phyloP scores from a whole-genome alignment of 2,329 filamentous ascomycete genomes.

The Aspergillus fructus region DNA sequence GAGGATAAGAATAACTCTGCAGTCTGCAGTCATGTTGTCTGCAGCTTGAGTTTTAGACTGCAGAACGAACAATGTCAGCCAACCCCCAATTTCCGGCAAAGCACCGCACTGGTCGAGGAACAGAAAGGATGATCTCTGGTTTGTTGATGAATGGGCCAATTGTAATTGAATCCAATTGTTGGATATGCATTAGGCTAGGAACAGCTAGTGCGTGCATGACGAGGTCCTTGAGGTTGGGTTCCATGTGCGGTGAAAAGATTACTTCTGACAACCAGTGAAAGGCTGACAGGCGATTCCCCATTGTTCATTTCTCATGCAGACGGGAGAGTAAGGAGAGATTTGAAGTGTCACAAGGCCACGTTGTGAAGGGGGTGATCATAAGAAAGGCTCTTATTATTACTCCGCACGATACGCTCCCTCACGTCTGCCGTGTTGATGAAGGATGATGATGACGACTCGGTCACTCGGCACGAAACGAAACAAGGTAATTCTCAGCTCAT shows the following conservation, averaged over 20 bases:
- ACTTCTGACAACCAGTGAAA: background rate
- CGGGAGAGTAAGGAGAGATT: background rate
- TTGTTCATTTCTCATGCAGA: background rate
- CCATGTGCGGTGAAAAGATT: background rate
- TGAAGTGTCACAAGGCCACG: conserved; percentile 5
- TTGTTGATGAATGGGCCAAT: background rate
- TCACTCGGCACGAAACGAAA: conserved; percentile 1
- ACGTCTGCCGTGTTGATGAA: background rate
- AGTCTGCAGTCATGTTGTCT: conserved; percentile 2
- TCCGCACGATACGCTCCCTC: background rate
- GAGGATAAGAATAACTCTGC: conserved; percentile 10
- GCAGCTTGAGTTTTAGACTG: background rate
- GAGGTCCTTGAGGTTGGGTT: background rate
- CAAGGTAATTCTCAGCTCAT: background rate
- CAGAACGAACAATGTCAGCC: background rate
- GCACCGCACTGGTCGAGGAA: background rate
- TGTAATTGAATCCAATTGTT: background rate
- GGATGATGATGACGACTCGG: background rate
- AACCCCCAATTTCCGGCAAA: background rate
- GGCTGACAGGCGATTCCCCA: background rate
- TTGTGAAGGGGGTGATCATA: conserved; percentile 3
- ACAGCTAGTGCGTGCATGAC: conserved; percentile 1
- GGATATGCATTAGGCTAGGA: conserved; percentile 1
- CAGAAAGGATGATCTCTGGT: conserved; percentile 3
- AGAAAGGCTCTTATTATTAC: background rate